Percentiles rank a stretch among this genome's conserved stretches.
Conservation (phyloP, 352 stramenopile species). For the Lagenidium giganteum region DNA sequence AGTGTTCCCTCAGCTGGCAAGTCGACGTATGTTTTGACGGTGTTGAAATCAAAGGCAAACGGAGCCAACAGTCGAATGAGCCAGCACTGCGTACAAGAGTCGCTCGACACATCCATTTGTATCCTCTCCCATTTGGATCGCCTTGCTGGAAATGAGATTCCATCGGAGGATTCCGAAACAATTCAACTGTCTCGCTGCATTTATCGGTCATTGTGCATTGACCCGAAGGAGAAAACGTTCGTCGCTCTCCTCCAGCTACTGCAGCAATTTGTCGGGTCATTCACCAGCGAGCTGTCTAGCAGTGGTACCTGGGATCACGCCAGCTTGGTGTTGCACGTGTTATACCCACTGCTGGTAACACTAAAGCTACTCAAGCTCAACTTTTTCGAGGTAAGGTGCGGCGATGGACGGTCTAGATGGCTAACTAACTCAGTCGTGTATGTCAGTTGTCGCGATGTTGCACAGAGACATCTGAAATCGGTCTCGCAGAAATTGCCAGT, state of each 20-base stretch:
- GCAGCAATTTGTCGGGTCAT: slow-evolving; percentile 21
- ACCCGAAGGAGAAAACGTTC: slow-evolving; percentile 73
- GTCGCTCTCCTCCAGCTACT: slow-evolving; percentile 50
- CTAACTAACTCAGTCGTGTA: background rate
- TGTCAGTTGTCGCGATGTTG: slow-evolving; percentile 65
- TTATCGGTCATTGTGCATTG: slow-evolving; percentile 77
- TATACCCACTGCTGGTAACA: slow-evolving; percentile 74
- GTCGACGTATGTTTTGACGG: slow-evolving; percentile 37
- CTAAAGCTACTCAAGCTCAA: slow-evolving; percentile 81
- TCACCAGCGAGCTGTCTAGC: background rate
- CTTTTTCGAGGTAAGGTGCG: slow-evolving; percentile 74
- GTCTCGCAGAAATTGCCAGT: slow-evolving; percentile 33
- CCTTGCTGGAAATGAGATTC: slow-evolving; percentile 68
- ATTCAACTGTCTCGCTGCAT: slow-evolving; percentile 75
- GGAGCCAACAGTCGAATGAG: slow-evolving; percentile 14
- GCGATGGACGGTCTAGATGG: background rate
- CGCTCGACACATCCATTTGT: slow-evolving; percentile 63
- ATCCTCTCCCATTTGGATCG: slow-evolving; percentile 76
- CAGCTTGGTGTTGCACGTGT: slow-evolving; percentile 28
- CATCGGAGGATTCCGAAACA: slow-evolving; percentile 64
- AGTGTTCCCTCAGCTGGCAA: slow-evolving; percentile 51
- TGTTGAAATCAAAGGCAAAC: slow-evolving; percentile 39
- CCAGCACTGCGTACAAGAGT: slow-evolving; percentile 41
- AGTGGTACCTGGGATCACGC: too few relatives aligned
- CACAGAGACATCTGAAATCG: slow-evolving; percentile 51